These are phyloP conservation scores for Ceratocystis lukuohia DNA, from an alignment of 2,329 filamentous ascomycete species.

Conservation along the genomic window DNA sequence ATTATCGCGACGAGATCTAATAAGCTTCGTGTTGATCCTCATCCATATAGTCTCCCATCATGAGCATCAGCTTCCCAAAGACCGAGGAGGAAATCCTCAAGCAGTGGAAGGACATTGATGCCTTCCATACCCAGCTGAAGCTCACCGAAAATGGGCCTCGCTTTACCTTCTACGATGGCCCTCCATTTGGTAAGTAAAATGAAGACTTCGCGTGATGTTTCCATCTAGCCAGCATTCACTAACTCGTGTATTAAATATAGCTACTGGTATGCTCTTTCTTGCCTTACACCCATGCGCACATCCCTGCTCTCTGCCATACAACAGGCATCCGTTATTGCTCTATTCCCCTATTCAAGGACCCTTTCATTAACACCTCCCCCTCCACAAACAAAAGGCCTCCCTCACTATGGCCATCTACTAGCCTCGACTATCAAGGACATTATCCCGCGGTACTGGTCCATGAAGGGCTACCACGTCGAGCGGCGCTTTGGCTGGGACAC, in stretches of 20 bases:
- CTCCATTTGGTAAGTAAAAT: conserved; percentile 40
- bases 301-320: not conserved
- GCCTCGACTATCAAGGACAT: conserved; percentile 88
- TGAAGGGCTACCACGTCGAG: conserved; percentile 79
- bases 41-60: conserved; percentile 5
- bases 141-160: conserved; percentile 68
- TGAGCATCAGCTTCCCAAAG: conserved; percentile 23
- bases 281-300: not conserved
- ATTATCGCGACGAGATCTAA: not conserved
- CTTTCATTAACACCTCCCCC: not conserved
- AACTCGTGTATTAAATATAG: conserved; percentile 9
- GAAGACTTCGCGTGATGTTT: not conserved
- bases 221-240: conserved; percentile 7
- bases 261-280: conserved; percentile 18
- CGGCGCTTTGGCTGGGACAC: conserved; percentile 79
- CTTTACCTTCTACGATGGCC: conserved; percentile 92
- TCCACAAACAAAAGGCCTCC: conserved; percentile 20
- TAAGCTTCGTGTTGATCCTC: not conserved
- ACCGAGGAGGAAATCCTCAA: conserved; percentile 21
- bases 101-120: conserved; percentile 22
- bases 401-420: conserved; percentile 47
- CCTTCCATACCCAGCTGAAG: conserved; percentile 23
- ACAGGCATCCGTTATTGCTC: not conserved
- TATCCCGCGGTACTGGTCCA: conserved; percentile 81
- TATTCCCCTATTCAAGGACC: not conserved